Evolutionary conservation across 768 basidiomycete species (phyloP), one percentile per base, ranked within the genome.

Genomic region (Podaxis sp.): DNA sequence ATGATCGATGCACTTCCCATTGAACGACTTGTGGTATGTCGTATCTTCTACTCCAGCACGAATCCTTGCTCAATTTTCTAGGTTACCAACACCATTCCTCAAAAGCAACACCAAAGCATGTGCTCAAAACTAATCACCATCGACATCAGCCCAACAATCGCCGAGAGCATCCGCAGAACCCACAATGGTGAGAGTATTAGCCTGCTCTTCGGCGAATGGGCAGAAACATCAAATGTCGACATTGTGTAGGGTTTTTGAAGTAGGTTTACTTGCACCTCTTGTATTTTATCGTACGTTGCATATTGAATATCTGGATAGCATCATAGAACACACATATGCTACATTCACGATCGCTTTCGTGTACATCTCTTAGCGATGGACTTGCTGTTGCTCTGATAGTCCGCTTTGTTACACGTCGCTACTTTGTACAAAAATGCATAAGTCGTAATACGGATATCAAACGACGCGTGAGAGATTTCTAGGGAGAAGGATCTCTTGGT

Each of bases 51-150:
- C 26, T 41, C 56, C 48, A 50, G 41, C 38, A 41, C 63, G 64
- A 38, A 69, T 40, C 64, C 38, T 50, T n/a, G 17, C 17, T 36
- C 17, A 36, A 55, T 36, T 54, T 44, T 52, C 40, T 69, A 94
- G 88, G 95, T 98, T 40, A 97, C 97, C 53, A 99, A 99, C 77
- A 93, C 96, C 13, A 88, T 96, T 63, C 95, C 95, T 17, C 95
- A 97, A 80, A 82, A 72, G 53, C 80, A 87, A 58, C 88, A 95
- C 67, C 78, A 84, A 67, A 75, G 68, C 2, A 70, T 73, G 36
- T 88, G 88, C 69, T 79, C 84, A 37, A 98, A 97, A 74, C 81
- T 99, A 58, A 85, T 90, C 68, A 89, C 90, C 7, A 86, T 99
- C 69, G 97, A 99, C 75, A 85, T 99, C 70, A 91, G 89, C 71